Evolutionary conservation across 192 early-diverging fungal species (phyloP), one percentile per base, ranked within the genome.

Genomic region (Jimgerdemannia flammicorona): DNA sequence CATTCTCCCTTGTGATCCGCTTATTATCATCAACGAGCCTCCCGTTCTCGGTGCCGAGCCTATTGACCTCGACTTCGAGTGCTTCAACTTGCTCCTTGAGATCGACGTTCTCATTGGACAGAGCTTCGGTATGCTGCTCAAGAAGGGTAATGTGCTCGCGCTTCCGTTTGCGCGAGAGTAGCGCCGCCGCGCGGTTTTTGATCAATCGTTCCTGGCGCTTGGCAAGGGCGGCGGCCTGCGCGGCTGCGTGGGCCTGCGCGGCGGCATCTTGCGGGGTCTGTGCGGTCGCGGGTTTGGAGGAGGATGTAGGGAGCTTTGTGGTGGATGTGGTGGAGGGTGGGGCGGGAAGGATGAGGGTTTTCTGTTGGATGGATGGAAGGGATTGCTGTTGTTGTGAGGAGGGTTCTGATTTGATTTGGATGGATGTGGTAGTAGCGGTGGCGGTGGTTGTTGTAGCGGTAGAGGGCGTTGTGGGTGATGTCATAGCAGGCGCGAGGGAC

Each of bases 131-230:
- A 41, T 88, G 83, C 9, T 80, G 80, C 77, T 95, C 95, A 11
- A 97, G 85, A n/a, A 84, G 80, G 67, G 84, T 87, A 71, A 95
- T 77, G 69, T 96, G 95, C 66, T 97, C 95, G 59, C 94, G 88
- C 83, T 98, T 96, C 66, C 95, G 89, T 83, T 95, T 96, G 49
- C 96, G 89, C 14, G 93, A 94, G 71, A 94, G 79, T 44, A 95
- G 82, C 10, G 96, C 96, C 0, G 94, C 93, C 3, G 93, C 95
- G 11, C 96, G 90, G 81, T 98, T 98, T 85, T 96, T 96, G 70
- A 98, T 95, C 74, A 98, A 79, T 43, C 96, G 85, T 74, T 95
- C 93, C 75, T 95, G 92, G 40, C 92, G 87, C 80, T 97, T 98
- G 43, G 88, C 84, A 43, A 87, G 81, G 41, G 84, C 83, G 2